Percentiles rank a stretch among this genome's conserved stretches.
phyloP scores from a whole-genome alignment of 495 filamentous ascomycete genomes.

The Neurospora sp. region DNA sequence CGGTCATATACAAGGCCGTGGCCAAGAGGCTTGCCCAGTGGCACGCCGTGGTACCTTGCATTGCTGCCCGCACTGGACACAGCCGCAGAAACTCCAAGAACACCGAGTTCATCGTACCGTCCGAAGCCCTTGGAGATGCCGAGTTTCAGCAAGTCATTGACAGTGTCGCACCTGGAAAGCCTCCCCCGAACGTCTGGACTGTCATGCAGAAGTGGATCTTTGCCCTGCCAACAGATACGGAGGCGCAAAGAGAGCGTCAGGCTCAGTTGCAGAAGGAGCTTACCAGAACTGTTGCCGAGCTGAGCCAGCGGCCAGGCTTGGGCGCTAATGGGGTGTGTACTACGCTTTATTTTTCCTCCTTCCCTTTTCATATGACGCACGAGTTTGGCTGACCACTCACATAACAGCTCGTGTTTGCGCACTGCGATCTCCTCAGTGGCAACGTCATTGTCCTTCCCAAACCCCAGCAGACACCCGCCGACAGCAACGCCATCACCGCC shows the following conservation, averaged over 20 bases:
- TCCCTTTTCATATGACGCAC: neutral
- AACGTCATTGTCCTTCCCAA: constrained; percentile 83
- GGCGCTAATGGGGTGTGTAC: constrained; percentile 60
- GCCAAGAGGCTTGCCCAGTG: constrained; percentile 79
- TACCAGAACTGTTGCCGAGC: constrained; percentile 50
- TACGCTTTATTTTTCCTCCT: neutral
- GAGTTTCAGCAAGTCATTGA: constrained; percentile 39
- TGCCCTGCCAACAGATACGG: constrained; percentile 65
- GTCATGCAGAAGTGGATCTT: constrained; percentile 92
- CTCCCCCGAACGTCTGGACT: constrained; percentile 77
- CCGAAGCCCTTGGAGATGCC: constrained; percentile 16
- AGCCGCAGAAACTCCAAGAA: constrained; percentile 24
- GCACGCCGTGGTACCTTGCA: constrained; percentile 72
- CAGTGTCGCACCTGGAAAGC: constrained; percentile 49
- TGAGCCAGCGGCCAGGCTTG: constrained; percentile 65
- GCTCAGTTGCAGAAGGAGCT: constrained; percentile 65
- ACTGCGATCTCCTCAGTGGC: constrained; percentile 89
- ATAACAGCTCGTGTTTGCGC: constrained; percentile 73
- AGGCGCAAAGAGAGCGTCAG: constrained; percentile 55
- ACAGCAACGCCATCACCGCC: constrained; percentile 17
- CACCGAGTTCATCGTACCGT: constrained; percentile 11
- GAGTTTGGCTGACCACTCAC: constrained; percentile 13
- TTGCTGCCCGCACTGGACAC: constrained; percentile 28
- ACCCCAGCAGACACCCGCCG: constrained; percentile 16
- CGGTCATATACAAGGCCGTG: constrained; percentile 69